Evolutionary conservation across 73 alveolate genomes (phyloP), one percentile per base, ranked within the genome.

Genomic region (Paramecium biaurelia): DNA sequence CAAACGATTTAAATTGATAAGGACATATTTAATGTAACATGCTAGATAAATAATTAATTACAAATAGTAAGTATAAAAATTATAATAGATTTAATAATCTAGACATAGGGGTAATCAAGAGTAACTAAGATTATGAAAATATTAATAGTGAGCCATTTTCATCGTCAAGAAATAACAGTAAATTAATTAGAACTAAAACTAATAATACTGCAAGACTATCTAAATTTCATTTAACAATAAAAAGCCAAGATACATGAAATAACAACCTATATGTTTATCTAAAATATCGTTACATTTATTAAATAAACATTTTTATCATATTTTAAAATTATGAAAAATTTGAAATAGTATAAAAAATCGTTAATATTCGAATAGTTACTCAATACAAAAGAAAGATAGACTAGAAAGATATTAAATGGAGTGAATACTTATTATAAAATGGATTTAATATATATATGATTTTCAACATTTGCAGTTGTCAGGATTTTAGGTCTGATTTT

Each of bases 391-490:
- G 21, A 47, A 12, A 12, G 58, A 47, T 4, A 8, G 14, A 15
- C 47, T 38, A 38, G 8, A 53, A 18, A 53, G 32, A 53, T 53
- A 21, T n/a, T 53, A 23, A 18, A 53, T 5, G 14, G n/a, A 38
- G 47, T 53, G 49, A 63, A 1, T 10, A 30, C 43, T 24, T 14
- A 63, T 63, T 63, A 12, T 26, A 63, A 12, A 58, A 30, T 63
- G 45, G 26, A 63, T 63, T 23, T 30, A 63, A 63, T 63, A 63
- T 30, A 24, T 58, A 63, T 63, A 26, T 58, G 84, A 63, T 63
- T 74, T 74, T 74, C 87, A 74, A 37, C 87, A 74, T 74, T 74
- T 74, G 45, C 87, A 74, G 67, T 37, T 37, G 18, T 74, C 87
- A 63, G 84, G 45, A 63, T 63, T 63, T 63, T 21, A n/a, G 21